Evolutionary conservation across 306 rosid species (phyloP), one percentile per base, ranked within the genome.

Genomic region (Vigna unguiculata): DNA sequence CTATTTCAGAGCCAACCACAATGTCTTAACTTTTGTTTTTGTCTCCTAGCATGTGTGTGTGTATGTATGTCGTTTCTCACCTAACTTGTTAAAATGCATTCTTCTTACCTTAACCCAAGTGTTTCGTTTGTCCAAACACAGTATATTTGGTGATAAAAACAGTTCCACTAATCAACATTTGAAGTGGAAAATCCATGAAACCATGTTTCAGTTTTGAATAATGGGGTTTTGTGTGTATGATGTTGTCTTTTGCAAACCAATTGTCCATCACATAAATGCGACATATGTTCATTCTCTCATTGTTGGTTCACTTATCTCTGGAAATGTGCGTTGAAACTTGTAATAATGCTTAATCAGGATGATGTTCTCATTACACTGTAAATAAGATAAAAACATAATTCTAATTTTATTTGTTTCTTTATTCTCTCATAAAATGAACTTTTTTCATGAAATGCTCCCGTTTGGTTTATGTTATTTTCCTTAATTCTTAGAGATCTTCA

Each of bases 111-210:
- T 6, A 21, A 34, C 13, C 13, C 5, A 7, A 24, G 1, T 16
- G 21, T 38, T 40, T 9, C 10, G 9, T 64, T 64, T 17, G n/a
- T 40, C 38, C 73, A 17, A 76, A 52, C 41, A 13, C 5, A 24
- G 1, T 10, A 22, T 55, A 55, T 57, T 57, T 57, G n/a, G 17
- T 12, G 63, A 57, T 24, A 22, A 57, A 57, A 57, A 24, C 34
- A 11, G 7, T 9, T 10, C 11, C 17, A 24, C n/a, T 24, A 57
- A 4, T 11, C n/a, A 55, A 24, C 36, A 67, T 67, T 46, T 45
- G 54, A 45, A 45, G 55, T 43, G 71, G 71, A 66, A 65, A 10
- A 51, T 38, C 70, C 34, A 64, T 11, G 52, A 21, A 41, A 5
- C 13, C 10, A 38, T 30, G 45, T 61, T 8, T 62, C 47, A 17